Evolutionary conservation across 116 monocot genomes (phyloP).

Genomic region (Zostera marina): DNA sequence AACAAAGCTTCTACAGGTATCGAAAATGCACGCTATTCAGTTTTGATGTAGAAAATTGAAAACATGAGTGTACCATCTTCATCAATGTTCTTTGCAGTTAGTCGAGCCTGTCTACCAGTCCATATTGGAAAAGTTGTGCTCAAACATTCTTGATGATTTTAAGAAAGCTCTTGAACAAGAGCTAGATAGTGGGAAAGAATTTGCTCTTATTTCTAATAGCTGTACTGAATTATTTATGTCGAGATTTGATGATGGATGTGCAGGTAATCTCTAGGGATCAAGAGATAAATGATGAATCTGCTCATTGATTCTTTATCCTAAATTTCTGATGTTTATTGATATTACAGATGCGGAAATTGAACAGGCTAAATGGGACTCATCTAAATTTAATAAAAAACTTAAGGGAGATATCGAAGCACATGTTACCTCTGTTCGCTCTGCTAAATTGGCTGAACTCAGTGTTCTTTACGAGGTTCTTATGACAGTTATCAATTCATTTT

Average conservation of each 20-base stretch:
- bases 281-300: no score
- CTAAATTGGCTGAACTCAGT: slow-evolving; percentile 68
- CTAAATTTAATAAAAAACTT: slow-evolving; percentile 65
- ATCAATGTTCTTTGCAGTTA: slow-evolving; percentile 19
- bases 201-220: slow-evolving; percentile 53
- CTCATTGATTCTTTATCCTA: not conserved
- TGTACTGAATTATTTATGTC: slow-evolving; percentile 42
- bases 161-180: slow-evolving; percentile 59
- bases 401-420: slow-evolving; percentile 66
- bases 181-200: slow-evolving; percentile 53
- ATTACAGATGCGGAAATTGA: slow-evolving; percentile 54
- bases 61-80: not conserved
- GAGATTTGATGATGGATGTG: slow-evolving; percentile 60
- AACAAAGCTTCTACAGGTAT: slow-evolving; percentile 54
- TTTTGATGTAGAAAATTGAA: not conserved
- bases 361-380: slow-evolving; percentile 80
- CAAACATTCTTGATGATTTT: slow-evolving; percentile 53
- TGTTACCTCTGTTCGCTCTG: slow-evolving; percentile 41
- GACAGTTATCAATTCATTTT: not conserved
- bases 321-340: slow-evolving; percentile 1
- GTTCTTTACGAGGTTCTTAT: slow-evolving; percentile 46
- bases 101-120: slow-evolving; percentile 76
- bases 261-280: slow-evolving; percentile 31
- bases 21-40: not conserved
- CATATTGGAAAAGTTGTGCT: slow-evolving; percentile 55